Conservation (phyloP, 1,284 basidiomycete genomes). For the Trametes versicolor region DNA sequence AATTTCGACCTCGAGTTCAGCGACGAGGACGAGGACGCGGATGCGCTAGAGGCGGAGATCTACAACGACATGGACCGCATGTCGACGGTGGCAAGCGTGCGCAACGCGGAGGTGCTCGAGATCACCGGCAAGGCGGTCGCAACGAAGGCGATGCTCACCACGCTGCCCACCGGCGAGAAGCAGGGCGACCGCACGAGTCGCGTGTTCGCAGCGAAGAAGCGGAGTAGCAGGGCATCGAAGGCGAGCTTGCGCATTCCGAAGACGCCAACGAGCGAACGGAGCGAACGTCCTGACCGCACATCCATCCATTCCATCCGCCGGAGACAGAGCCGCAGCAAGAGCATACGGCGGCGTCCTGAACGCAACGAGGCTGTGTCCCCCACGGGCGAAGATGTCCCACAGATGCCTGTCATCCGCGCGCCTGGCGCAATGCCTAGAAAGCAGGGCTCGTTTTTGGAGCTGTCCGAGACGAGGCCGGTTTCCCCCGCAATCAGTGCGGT, state of each 20-base stretch:
- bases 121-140: slow-evolving; percentile 47
- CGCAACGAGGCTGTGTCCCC: slow-evolving; percentile 17
- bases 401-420: slow-evolving; percentile 37
- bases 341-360: slow-evolving; percentile 33
- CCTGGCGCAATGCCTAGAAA: slow-evolving; percentile 31
- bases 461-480: slow-evolving; percentile 39
- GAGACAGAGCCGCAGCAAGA: slow-evolving; percentile 39
- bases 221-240: slow-evolving; percentile 66
- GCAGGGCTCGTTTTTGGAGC: slow-evolving; percentile 43
- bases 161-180: slow-evolving; percentile 26
- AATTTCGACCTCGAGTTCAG: slow-evolving; percentile 45
- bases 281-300: slow-evolving; percentile 29
- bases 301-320: slow-evolving; percentile 28
- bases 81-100: slow-evolving; percentile 35
- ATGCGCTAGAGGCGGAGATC: slow-evolving; percentile 44
- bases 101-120: slow-evolving; percentile 44
- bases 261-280: slow-evolving; percentile 32
- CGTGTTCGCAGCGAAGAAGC: slow-evolving; percentile 66
- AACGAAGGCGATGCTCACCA: slow-evolving; percentile 44
- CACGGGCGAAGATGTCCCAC: slow-evolving; percentile 25
- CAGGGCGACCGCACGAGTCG: slow-evolving; percentile 43
- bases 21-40: slow-evolving; percentile 44
- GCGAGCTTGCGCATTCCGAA: slow-evolving; percentile 64
- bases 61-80: slow-evolving; percentile 38
- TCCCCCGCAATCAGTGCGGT: slow-evolving; percentile 31